These are phyloP conservation scores for Ophiosphaerella korrae DNA, from an alignment of 2,329 filamentous ascomycete species.

Conservation along the genomic window DNA sequence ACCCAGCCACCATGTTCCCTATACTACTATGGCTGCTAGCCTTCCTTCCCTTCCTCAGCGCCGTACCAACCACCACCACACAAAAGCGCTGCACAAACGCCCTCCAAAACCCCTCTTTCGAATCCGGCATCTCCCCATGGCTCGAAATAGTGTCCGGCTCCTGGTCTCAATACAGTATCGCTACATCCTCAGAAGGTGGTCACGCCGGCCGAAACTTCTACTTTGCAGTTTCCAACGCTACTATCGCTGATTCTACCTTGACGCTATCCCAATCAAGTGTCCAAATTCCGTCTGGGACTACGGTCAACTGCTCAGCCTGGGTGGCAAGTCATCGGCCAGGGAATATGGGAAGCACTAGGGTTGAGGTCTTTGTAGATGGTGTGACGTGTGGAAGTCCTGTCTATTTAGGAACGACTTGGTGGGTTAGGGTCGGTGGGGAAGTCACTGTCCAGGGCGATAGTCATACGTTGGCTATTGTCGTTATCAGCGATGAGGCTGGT, in stretches of 20 bases:
- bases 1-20: not conserved
- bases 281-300: not conserved
- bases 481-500: conserved; percentile 16
- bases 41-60: conserved; percentile 1
- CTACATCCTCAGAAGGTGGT: conserved; percentile 3
- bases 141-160: conserved; percentile 20
- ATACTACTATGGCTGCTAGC: conserved; percentile 3
- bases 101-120: conserved; percentile 26
- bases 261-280: conserved; percentile 20
- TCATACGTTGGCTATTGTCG: conserved; percentile 19
- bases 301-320: conserved; percentile 20
- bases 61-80: conserved; percentile 1
- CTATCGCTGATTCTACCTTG: conserved; percentile 9
- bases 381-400: conserved; percentile 14
- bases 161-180: conserved; percentile 14
- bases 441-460: conserved; percentile 6
- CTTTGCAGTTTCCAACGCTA: conserved; percentile 15
- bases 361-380: conserved; percentile 22
- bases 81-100: conserved; percentile 16
- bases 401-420: conserved; percentile 5
- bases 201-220: conserved; percentile 13
- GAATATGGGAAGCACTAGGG: conserved; percentile 10
- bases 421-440: conserved; percentile 15
- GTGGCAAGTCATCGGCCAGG: conserved; percentile 9
- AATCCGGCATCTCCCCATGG: conserved; percentile 18